Percentiles rank a stretch among this genome's conserved stretches.
These are phyloP conservation scores for Fraxinus baroniana DNA, from an alignment of 305 asterid species.

Conservation along the genomic window DNA sequence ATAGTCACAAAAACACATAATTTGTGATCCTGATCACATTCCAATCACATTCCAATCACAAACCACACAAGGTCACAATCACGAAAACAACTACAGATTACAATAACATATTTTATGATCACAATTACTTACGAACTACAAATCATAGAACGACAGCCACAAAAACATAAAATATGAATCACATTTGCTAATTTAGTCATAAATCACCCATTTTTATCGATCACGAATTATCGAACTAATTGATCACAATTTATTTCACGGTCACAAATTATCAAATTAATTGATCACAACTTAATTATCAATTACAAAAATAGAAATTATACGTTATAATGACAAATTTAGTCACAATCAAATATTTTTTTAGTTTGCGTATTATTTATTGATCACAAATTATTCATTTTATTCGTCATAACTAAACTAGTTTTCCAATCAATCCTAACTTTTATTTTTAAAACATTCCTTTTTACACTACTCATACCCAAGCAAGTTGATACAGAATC, in stretches of 20 bases:
- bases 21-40: too few relatives aligned
- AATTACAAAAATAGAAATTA: too few relatives aligned
- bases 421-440: neutral
- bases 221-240: too few relatives aligned
- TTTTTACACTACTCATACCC: neutral
- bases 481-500: neutral
- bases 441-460: neutral
- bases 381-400: neutral
- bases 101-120: neutral
- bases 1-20: too few relatives aligned
- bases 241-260: too few relatives aligned
- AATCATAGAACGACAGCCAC: neutral
- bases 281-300: neutral
- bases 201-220: neutral
- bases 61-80: too few relatives aligned
- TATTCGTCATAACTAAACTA: neutral
- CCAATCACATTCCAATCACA: too few relatives aligned
- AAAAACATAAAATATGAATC: neutral
- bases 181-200: neutral
- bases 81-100: too few relatives aligned
- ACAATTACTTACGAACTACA: neutral
- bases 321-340: too few relatives aligned
- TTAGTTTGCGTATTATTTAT: neutral
- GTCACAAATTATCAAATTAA: neutral
- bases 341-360: neutral